These are phyloP conservation scores for Neofusicoccum parvum DNA, from an alignment of 2,329 filamentous ascomycete genomes.

Conservation along the genomic window DNA sequence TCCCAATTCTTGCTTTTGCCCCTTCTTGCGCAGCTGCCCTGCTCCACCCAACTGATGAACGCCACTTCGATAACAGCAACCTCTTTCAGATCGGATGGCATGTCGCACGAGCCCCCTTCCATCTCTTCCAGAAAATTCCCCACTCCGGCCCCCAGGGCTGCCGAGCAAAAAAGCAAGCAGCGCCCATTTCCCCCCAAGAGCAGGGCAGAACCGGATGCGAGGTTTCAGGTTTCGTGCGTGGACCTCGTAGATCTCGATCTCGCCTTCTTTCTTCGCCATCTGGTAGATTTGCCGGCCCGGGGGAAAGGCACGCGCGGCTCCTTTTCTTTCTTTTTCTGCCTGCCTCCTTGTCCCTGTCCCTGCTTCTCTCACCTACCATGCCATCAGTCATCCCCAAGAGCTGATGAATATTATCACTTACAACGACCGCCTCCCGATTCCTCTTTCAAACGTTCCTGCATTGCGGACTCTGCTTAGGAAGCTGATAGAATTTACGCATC, in stretches of 20 bases:
- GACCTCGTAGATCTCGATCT: background rate
- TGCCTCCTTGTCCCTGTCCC: background rate
- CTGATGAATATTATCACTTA: too few relatives aligned
- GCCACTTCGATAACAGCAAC: constrained; percentile 12
- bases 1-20: background rate
- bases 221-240: background rate
- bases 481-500: background rate
- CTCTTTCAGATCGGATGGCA: constrained; percentile 1
- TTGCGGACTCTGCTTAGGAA: background rate
- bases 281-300: background rate
- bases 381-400: background rate
- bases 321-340: background rate
- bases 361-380: background rate
- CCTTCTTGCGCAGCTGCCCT: too few relatives aligned
- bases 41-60: background rate
- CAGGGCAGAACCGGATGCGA: background rate
- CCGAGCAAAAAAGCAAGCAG: background rate
- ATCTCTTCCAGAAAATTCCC: constrained; percentile 4
- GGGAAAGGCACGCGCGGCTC: background rate
- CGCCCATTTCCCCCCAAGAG: too few relatives aligned
- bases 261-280: too few relatives aligned
- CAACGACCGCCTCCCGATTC: background rate
- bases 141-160: background rate
- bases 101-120: constrained; percentile 4
- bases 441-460: background rate